Conservation (phyloP, 768 basidiomycete genomes). For the Amylocystis lapponica region DNA sequence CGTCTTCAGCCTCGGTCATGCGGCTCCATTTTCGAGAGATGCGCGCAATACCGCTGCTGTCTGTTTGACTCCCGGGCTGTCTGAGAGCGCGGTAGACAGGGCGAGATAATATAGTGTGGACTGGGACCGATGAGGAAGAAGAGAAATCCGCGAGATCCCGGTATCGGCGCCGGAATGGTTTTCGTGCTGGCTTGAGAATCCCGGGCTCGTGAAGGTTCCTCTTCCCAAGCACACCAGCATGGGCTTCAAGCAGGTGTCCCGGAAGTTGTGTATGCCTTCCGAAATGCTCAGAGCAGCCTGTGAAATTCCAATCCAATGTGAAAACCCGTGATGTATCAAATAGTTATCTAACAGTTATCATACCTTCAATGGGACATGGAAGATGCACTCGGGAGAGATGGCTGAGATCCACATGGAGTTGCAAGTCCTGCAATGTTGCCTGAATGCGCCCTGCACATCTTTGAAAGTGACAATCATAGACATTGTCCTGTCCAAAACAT, state of each 20-base stretch:
- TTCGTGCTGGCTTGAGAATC: not conserved
- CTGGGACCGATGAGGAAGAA: too few relatives aligned
- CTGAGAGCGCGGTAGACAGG: too few relatives aligned
- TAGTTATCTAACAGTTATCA: not conserved
- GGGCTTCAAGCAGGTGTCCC: constrained; percentile 1
- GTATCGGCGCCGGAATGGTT: not conserved
- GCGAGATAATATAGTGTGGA: too few relatives aligned
- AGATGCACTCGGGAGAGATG: constrained; percentile 11
- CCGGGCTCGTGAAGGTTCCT: too few relatives aligned
- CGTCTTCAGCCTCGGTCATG: constrained; percentile 19
- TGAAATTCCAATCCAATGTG: not conserved
- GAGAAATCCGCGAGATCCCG: too few relatives aligned
- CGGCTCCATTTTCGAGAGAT: constrained; percentile 28
- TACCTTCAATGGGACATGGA: constrained; percentile 14
- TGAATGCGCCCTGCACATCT: constrained; percentile 9
- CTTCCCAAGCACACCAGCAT: not conserved
- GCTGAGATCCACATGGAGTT: constrained; percentile 10
- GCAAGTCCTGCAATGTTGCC: constrained; percentile 3
- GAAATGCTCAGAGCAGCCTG: not conserved
- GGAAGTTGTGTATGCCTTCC: not conserved
- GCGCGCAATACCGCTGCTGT: too few relatives aligned
- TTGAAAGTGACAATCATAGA: constrained; percentile 4
- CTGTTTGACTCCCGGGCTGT: too few relatives aligned
- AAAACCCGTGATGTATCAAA: not conserved
- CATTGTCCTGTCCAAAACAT: too few relatives aligned